Base-by-base conservation (phyloP, 345 rosid genomes). In the Eucalyptus pauciflora region DNA sequence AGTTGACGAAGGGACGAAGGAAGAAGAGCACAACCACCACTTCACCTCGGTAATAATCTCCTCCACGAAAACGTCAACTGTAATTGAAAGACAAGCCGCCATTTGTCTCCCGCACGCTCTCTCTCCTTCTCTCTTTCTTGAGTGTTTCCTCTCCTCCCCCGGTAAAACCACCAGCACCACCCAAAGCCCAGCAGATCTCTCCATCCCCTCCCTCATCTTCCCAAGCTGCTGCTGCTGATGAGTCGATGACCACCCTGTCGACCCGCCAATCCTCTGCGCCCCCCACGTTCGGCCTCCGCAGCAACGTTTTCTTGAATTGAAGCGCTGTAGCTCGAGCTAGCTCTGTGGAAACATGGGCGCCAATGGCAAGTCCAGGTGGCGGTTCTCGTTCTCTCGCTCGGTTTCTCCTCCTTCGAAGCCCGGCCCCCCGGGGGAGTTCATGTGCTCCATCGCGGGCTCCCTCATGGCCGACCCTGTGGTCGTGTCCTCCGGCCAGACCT, bases 401-500 rank as follows among this genome's bases (percentile, higher is more conserved):
- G 89, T 52, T 20, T 52, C 93, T 7, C 62, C 90, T 3, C 88
- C 92, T 5, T 89, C 90, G 7, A 92, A 91, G 27, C 90, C 91
- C 81, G 92, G 91, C 46, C 92, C 95, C 18, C 97, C 99, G 0
- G 80, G 81, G 13, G 99, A 97, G 89, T 96, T 96, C 86, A 45
- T 95, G 29, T 97, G 99, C 88, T 97, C 99, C 3, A 87, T 97
- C 87, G 92, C 97, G 5, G 94, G 93, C 8, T 89, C 92, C 6
- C 86, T 97, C 50, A 97, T 97, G 99, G 90, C 91, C 87, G 97
- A 97, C 91, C 99, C 99, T 0, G 99, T 96, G 33, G 95, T 96
- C 50, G 95, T 97, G 18, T 92, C 97, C 87, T 93, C 99, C 16
- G 99, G 99, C 67, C 99, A 96, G 87, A 94, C 98, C 76, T 97